These are phyloP conservation scores for Colletotrichum truncatum DNA, from an alignment of 2,329 filamentous ascomycete genomes.

Conservation along the genomic window DNA sequence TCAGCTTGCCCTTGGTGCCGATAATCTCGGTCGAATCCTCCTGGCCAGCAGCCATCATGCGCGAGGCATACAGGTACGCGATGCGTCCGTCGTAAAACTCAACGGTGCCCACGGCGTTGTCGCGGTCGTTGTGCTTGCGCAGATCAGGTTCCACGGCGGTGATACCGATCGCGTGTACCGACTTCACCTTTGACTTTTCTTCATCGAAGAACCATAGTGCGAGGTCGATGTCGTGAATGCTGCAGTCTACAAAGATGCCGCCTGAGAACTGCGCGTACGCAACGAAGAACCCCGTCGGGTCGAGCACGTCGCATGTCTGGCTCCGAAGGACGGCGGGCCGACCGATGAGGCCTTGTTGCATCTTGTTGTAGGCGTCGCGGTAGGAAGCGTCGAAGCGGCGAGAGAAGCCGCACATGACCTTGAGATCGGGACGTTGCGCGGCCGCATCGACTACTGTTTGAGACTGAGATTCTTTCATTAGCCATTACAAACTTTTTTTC, in stretches of 20 bases:
- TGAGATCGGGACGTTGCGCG: conserved; percentile 63
- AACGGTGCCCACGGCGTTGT: conserved; percentile 60
- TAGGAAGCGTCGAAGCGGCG: conserved; percentile 70
- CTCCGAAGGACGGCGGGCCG: conserved; percentile 67
- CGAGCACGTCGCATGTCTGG: conserved; percentile 74
- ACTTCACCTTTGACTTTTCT: conserved; percentile 39
- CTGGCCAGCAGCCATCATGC: conserved; percentile 76
- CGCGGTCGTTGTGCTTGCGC: conserved; percentile 41
- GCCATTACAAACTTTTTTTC: no score
- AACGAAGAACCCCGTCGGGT: conserved; percentile 74
- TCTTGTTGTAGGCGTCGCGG: conserved; percentile 64
- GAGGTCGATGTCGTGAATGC: conserved; percentile 71
- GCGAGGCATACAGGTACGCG: conserved; percentile 69
- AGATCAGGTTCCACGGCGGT: conserved; percentile 43
- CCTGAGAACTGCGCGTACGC: conserved; percentile 72
- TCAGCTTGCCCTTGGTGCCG: conserved; percentile 71
- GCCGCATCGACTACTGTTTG: conserved; percentile 68
- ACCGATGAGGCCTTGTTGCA: conserved; percentile 65
- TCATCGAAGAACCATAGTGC: conserved; percentile 45
- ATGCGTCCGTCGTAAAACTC: conserved; percentile 72
- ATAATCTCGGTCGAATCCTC: conserved; percentile 75
- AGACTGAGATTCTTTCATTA: conserved; percentile 48
- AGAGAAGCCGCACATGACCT: conserved; percentile 62
- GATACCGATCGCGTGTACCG: conserved; percentile 41
- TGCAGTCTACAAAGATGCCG: conserved; percentile 77